Conservation (phyloP, 2,329 filamentous ascomycete species). For the Lanzia echinophila region DNA sequence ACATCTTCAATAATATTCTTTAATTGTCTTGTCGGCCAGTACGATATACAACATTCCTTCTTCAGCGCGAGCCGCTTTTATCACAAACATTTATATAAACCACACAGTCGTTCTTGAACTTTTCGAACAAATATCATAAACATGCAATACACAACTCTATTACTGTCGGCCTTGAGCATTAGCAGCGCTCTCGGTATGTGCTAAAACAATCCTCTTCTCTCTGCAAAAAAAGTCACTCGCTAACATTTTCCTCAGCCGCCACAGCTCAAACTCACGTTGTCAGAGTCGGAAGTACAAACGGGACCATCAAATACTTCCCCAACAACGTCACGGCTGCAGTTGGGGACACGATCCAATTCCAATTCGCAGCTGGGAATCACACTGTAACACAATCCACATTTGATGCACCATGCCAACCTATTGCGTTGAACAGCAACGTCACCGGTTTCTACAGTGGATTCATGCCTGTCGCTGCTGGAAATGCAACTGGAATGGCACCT, state of each 20-base stretch:
- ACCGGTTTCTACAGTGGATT: constrained; percentile 62
- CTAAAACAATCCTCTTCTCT: background rate
- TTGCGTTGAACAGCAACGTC: constrained; percentile 40
- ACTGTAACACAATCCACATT: constrained; percentile 74
- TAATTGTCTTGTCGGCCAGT: constrained; percentile 27
- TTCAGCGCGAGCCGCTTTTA: constrained; percentile 26
- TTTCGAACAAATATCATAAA: constrained; percentile 19
- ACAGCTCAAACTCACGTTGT: constrained; percentile 46
- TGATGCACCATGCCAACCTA: constrained; percentile 60
- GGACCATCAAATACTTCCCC: constrained; percentile 55
- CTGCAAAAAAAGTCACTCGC: background rate
- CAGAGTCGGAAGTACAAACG: constrained; percentile 47
- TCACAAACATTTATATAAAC: constrained; percentile 1
- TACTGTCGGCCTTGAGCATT: constrained; percentile 26
- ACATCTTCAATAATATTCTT: constrained; percentile 4
- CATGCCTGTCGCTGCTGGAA: constrained; percentile 52
- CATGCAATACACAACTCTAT: constrained; percentile 29
- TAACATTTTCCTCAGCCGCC: background rate
- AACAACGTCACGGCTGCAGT: constrained; percentile 55
- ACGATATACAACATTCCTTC: constrained; percentile 20
- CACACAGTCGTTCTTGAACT: constrained; percentile 21
- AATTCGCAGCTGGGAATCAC: constrained; percentile 65
- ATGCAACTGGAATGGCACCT: constrained; percentile 45
- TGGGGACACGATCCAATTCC: constrained; percentile 61
- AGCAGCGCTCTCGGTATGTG: constrained; percentile 26